Conservation (phyloP, 306 rosid genomes). For the Pterocarpus macrocarpus region DNA sequence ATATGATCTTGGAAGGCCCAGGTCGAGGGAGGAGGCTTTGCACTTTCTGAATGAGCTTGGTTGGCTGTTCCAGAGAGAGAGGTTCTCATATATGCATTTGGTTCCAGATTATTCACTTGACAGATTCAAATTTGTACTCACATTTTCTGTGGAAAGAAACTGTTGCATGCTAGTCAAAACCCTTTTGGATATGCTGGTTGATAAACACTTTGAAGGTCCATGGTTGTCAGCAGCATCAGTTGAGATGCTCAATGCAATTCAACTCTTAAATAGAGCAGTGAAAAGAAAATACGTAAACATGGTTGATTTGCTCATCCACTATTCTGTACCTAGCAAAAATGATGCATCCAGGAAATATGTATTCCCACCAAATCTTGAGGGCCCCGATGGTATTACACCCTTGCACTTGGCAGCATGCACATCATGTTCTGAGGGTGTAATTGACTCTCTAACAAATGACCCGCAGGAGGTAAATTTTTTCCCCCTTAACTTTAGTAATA, state of each 20-base stretch:
- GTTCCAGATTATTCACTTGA: constrained; percentile 63
- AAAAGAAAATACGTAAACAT: constrained; percentile 73
- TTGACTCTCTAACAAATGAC: constrained; percentile 84
- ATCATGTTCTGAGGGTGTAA: constrained; percentile 64
- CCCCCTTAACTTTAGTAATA: not conserved
- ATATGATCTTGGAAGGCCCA: constrained; percentile 59
- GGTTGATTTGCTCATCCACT: constrained; percentile 78
- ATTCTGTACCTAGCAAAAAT: constrained; percentile 53
- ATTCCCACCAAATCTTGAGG: constrained; percentile 81
- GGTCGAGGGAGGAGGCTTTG: constrained; percentile 76
- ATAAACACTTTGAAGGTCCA: constrained; percentile 59
- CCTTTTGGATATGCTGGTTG: constrained; percentile 74
- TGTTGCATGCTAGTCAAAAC: constrained; percentile 73
- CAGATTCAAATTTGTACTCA: constrained; percentile 79
- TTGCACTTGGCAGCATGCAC: constrained; percentile 92
- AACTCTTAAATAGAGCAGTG: constrained; percentile 84
- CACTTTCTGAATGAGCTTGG: constrained; percentile 92
- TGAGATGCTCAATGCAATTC: constrained; percentile 76
- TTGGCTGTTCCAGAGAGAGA: constrained; percentile 87
- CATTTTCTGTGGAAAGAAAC: constrained; percentile 83
- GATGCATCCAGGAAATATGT: constrained; percentile 58
- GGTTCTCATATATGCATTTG: constrained; percentile 52
- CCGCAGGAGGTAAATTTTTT: constrained; percentile 75
- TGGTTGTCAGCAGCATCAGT: constrained; percentile 61
- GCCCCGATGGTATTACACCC: constrained; percentile 87